Evolutionary conservation across 2,329 filamentous ascomycete species (phyloP), one percentile per base, ranked within the genome.

Genomic region (Raffaelea deltoideospora): DNA sequence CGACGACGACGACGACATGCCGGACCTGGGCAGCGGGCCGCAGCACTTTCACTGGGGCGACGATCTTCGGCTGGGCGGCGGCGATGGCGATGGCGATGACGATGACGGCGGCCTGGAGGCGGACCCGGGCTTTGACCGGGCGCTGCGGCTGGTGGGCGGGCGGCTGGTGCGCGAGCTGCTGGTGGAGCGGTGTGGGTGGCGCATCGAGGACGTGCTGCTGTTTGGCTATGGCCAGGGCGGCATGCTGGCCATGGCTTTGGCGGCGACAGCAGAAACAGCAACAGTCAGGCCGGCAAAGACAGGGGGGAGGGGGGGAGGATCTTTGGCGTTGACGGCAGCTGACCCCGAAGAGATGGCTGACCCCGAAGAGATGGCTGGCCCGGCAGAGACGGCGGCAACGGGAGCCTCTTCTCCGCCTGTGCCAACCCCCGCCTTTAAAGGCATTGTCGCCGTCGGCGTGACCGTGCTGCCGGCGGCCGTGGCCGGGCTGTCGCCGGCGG

Each of bases 161-260:
- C 61, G 63, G 19, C 51, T 81, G 3, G 55, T 82, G 1, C 49
- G 53, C 7, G 61, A 59, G 2, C 58, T 65, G 0, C 53, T 82
- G 3, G 45, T 80, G 2, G 50, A 47, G 1, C 63, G 60, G 41
- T 76, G 69, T 44, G 75, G 74, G 11, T 82, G 76, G 65, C 62
- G 62, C 15, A 51, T 59, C 34, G 56, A 58, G 40, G 76, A 81
- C 46, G 62, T 82, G 20, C 49, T 80, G 43, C 53, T 81, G 34
- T 72, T 80, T 44, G 77, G 77, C 18, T 77, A 74, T 44, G 76
- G 75, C 3, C 77, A 82, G 53, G 77, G 77, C 22, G 77, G 72
- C 1, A 73, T 73, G 36, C 54, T 76, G 18, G 76, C 69, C 2
- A 55, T 81, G 33, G 68, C 69, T 5, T 51, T 70, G 31, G 67